phyloP scores from a whole-genome alignment of 192 early-diverging fungal genomes.

The Coemansia sp. region DNA sequence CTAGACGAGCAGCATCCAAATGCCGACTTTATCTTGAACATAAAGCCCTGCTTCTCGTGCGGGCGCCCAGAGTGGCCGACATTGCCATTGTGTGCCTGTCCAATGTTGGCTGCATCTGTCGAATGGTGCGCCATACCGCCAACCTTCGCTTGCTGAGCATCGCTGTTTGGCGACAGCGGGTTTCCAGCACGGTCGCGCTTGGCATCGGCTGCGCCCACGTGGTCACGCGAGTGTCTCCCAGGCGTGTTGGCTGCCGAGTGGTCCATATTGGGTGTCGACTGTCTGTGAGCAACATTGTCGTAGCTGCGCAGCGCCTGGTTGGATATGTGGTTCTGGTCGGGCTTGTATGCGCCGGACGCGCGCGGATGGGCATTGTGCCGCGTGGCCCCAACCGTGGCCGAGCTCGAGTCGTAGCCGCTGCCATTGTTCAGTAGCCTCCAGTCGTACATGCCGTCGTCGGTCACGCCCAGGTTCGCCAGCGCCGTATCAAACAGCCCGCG shows the following conservation, averaged over 20 bases:
- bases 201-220: slow-evolving; percentile 19
- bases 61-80: slow-evolving; percentile 14
- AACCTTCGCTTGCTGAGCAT: slow-evolving; percentile 24
- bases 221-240: slow-evolving; percentile 41
- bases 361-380: slow-evolving; percentile 30
- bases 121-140: slow-evolving; percentile 35
- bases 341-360: slow-evolving; percentile 44
- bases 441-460: slow-evolving; percentile 92
- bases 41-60: slow-evolving; percentile 48
- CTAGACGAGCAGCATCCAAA: slow-evolving; percentile 48
- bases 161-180: slow-evolving; percentile 15
- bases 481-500: slow-evolving; percentile 81
- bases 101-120: slow-evolving; percentile 35
- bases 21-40: slow-evolving; percentile 53
- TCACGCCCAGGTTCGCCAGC: slow-evolving; percentile 64
- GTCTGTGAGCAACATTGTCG: slow-evolving; percentile 34
- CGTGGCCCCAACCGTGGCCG: slow-evolving; percentile 26
- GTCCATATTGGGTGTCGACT: slow-evolving; percentile 43
- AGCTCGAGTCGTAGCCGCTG: slow-evolving; percentile 49
- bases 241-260: slow-evolving; percentile 41
- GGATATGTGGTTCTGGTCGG: slow-evolving; percentile 45
- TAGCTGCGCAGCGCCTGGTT: slow-evolving; percentile 50
- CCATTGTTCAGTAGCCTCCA: slow-evolving; percentile 69
- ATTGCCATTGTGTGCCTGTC: slow-evolving; percentile 11
- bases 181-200: slow-evolving; percentile 11